Percentiles rank a stretch among this genome's conserved stretches.
Conservation (phyloP, 768 basidiomycete species). For the Suillus occidentalis region DNA sequence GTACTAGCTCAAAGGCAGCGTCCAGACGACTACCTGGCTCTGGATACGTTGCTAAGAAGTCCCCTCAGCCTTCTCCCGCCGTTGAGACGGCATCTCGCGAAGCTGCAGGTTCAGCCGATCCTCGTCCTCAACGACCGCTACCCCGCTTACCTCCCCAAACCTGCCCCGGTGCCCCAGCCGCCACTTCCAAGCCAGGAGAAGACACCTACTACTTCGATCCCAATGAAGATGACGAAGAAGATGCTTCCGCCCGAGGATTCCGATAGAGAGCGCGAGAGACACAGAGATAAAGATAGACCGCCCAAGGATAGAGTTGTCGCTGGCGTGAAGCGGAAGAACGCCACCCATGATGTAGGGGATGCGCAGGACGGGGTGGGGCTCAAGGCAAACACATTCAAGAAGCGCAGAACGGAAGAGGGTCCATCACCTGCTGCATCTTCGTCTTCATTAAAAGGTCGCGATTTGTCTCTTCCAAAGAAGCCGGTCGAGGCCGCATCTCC, state of each 20-base stretch:
- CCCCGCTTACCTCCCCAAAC: constrained; percentile 35
- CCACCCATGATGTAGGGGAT: constrained; percentile 31
- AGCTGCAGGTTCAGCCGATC: constrained; percentile 27
- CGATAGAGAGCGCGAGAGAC: constrained; percentile 23
- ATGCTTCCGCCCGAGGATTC: constrained; percentile 27
- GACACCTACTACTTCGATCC: constrained; percentile 15
- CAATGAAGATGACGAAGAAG: constrained; percentile 22
- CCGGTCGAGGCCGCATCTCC: constrained; percentile 24
- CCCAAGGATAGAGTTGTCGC: constrained; percentile 24
- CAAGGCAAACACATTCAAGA: constrained; percentile 32
- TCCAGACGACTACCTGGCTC: constrained; percentile 47
- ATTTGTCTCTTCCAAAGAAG: constrained; percentile 37
- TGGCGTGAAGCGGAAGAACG: constrained; percentile 42
- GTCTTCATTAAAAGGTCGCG: constrained; percentile 12
- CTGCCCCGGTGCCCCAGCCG: constrained; percentile 29
- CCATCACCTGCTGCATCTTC: constrained; percentile 16
- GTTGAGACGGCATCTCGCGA: constrained; percentile 18
- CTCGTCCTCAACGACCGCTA: constrained; percentile 28
- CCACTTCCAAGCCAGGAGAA: constrained; percentile 27
- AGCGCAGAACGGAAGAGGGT: constrained; percentile 43
- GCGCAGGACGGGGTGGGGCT: constrained; percentile 22
- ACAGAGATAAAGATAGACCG: constrained; percentile 24
- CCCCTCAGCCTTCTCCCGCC: constrained; percentile 22
- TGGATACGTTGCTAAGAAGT: constrained; percentile 43
- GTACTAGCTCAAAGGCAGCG: constrained; percentile 19